Percentiles rank a stretch among this genome's conserved stretches.
Evolutionary conservation across 352 stramenopile genomes (phyloP).

Genomic region (Pilasporangium apinafurcum): DNA sequence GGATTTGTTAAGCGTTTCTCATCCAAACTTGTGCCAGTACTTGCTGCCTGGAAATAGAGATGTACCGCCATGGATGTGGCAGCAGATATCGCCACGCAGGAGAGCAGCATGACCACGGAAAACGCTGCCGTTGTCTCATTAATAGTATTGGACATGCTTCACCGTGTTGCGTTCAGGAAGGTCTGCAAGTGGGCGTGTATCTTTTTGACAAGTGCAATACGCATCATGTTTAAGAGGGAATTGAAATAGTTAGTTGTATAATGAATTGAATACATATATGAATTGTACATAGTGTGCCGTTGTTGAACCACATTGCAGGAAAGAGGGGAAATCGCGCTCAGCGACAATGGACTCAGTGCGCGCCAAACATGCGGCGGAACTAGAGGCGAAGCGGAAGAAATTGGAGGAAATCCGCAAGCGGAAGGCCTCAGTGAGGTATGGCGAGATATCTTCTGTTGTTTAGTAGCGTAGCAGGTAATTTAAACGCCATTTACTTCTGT

Average conservation of each 20-base stretch:
- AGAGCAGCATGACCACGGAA: slow-evolving; percentile 28
- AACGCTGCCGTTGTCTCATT: slow-evolving; percentile 6
- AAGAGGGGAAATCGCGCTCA: neutral
- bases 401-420: slow-evolving; percentile 86
- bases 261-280: no score
- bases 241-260: no score
- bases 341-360: slow-evolving; percentile 58
- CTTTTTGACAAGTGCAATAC: no score
- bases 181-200: neutral
- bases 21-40: neutral
- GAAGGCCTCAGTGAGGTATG: slow-evolving; percentile 68
- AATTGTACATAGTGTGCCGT: no score
- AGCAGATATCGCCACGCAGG: slow-evolving; percentile 27
- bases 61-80: slow-evolving; percentile 30
- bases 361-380: slow-evolving; percentile 78
- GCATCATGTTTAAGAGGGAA: no score
- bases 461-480: no score
- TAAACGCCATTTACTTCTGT: no score
- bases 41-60: slow-evolving; percentile 18
- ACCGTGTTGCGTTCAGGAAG: neutral
- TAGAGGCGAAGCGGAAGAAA: slow-evolving; percentile 87
- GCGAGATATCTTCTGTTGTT: neutral
- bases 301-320: neutral
- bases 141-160: no score
- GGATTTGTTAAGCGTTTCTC: no score